A percentile compares a stretch with the other conserved stretches of the same genome.
Evolutionary conservation across 805 yeast genomes (phyloP).

Genomic region (Metschnikowia dekortorum): DNA sequence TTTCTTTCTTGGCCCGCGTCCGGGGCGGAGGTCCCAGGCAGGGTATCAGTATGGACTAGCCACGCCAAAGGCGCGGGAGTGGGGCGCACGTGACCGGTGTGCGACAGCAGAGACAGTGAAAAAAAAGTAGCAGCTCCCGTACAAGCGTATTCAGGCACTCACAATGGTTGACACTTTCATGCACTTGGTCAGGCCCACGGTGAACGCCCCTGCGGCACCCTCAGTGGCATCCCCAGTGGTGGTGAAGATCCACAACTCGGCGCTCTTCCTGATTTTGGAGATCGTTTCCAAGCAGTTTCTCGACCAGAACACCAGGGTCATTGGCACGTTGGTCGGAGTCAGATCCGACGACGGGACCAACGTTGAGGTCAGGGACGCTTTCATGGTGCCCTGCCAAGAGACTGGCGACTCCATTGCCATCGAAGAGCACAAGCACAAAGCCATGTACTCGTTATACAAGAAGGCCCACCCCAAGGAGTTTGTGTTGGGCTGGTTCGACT

Average conservation of each 20-base stretch:
- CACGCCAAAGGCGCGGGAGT: background rate
- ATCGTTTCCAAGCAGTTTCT: conserved; percentile 53
- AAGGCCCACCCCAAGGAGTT: conserved; percentile 73
- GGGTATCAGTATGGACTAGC: too few relatives aligned
- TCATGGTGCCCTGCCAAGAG: conserved; percentile 75
- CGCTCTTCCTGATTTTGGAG: conserved; percentile 72
- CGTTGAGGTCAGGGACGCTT: conserved; percentile 69
- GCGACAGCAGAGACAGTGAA: conserved; percentile 11
- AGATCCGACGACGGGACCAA: conserved; percentile 81
- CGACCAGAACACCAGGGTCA: conserved; percentile 49
- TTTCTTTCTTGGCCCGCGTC: too few relatives aligned
- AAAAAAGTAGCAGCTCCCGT: conserved; percentile 4
- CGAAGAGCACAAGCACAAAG: conserved; percentile 70
- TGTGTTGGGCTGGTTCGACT: conserved; percentile 83
- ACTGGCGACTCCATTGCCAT: conserved; percentile 71
- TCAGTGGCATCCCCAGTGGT: conserved; percentile 45
- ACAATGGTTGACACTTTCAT: conserved; percentile 24
- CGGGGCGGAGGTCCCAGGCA: too few relatives aligned
- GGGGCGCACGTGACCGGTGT: conserved; percentile 14
- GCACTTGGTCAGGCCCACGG: conserved; percentile 50
- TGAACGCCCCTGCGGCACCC: conserved; percentile 42
- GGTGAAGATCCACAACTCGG: conserved; percentile 61
- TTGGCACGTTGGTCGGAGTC: conserved; percentile 78
- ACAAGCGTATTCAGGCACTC: background rate
- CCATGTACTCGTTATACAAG: conserved; percentile 66